phyloP scores from a whole-genome alignment of 768 basidiomycete species.

The Podaxis carcinomalis region DNA sequence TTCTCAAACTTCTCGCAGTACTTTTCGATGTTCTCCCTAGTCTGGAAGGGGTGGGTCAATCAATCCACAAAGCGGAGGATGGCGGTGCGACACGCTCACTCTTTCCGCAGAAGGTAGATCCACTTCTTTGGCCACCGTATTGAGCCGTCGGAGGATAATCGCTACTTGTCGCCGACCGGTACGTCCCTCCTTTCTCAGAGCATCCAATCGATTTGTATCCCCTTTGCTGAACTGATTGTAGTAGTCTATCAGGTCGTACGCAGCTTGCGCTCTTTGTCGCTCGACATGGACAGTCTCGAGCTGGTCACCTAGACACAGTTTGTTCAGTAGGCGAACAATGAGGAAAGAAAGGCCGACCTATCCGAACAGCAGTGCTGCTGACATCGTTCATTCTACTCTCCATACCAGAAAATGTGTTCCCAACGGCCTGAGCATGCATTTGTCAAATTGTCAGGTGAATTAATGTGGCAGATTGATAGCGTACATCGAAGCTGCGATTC shows the following conservation, averaged over 20 bases:
- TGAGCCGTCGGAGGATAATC: slow-evolving; percentile 78
- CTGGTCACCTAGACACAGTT: slow-evolving; percentile 69
- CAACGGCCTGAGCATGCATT: slow-evolving; percentile 60
- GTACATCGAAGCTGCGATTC: slow-evolving; percentile 89
- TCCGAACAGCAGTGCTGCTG: slow-evolving; percentile 88
- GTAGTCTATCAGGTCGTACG: slow-evolving; percentile 88
- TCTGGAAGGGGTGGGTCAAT: slow-evolving; percentile 38
- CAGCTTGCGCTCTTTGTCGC: slow-evolving; percentile 89
- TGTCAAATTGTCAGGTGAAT: background rate
- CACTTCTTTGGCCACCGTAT: slow-evolving; percentile 88
- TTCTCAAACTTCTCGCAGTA: slow-evolving; percentile 99
- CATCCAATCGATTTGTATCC: slow-evolving; percentile 71
- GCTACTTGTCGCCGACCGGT: slow-evolving; percentile 89
- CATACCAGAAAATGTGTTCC: slow-evolving; percentile 84
- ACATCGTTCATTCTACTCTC: slow-evolving; percentile 91
- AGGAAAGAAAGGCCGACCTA: slow-evolving; percentile 50
- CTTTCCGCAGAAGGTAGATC: slow-evolving; percentile 81
- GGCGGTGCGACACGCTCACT: slow-evolving; percentile 34
- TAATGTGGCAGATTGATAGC: slow-evolving; percentile 17
- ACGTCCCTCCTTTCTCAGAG: slow-evolving; percentile 80
- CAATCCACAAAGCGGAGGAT: background rate
- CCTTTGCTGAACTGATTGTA: slow-evolving; percentile 89
- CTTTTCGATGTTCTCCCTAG: slow-evolving; percentile 88
- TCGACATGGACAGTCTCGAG: slow-evolving; percentile 92
- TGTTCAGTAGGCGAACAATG: background rate